Base-by-base conservation (phyloP, 495 filamentous ascomycete genomes). In the Parathielavia appendiculata region DNA sequence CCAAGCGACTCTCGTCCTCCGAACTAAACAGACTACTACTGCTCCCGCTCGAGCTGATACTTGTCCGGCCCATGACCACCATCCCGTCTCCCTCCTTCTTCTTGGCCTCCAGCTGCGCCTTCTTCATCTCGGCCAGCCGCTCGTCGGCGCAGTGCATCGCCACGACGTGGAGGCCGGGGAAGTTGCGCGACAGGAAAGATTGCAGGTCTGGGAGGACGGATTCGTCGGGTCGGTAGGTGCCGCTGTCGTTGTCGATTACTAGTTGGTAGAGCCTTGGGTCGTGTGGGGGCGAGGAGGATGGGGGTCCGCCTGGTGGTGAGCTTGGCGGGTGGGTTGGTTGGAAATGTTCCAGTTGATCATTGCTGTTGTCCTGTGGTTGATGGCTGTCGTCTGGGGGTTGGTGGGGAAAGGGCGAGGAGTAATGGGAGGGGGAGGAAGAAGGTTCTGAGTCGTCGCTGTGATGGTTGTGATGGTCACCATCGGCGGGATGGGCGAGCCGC, bases 211-310 rank as follows among this genome's bases (percentile, higher is more conserved):
- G 87, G 10, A 97, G 80, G 6, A 86, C 74, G 8, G 84, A 78
- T 26, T 85, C 83, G 61, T 91, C 90, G 0, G 92, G 92, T 0
- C 92, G 83, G 69, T 97, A 97, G 0, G 92, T 97, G 14, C 92
- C 92, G 63, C 83, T 88, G 70, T 95, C 92, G 59, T 97, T 97
- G 74, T 97, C 92, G 63, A 97, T 96, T 51, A 93, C 79, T 5
- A 97, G 81, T 66, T 93, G 86, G 65, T 95, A 97, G 63, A 86
- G 77, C 1, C 73, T 62, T 0, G 89, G 88, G 56, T 90, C 79
- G 7, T 63, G 63, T 1, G 76, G 72, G 0, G 77, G 74, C 4
- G 76, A 58, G n/a, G 78, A 69, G 14, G 68, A 63, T 0, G 74
- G 66, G 10, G 77, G 71, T 9, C 75, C 69, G 0, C 69, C 69